Evolutionary conservation across 208 protist genomes (phyloP), one percentile per base, ranked within the genome.

Genomic region (Trypanosoma conorhini): DNA sequence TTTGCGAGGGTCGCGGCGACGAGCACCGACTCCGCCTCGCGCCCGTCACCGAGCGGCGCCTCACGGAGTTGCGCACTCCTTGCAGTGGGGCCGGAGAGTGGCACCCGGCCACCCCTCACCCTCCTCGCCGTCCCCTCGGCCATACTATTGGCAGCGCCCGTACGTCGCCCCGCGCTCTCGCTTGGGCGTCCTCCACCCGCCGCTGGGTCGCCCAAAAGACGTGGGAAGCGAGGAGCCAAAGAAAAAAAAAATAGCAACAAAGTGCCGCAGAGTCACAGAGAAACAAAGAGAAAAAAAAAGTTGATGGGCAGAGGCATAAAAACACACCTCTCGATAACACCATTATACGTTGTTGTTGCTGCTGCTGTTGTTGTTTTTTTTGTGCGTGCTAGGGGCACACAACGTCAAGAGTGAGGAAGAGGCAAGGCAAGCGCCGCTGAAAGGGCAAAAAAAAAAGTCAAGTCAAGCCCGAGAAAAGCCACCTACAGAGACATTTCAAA

Each of bases 1-100:
- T 81, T 81, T 21, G 77, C 77, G 12, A 81, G 60, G 12, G 72
- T 81, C 38, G 77, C 70, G 10, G 72, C 35, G 24, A 81, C 40
- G 0, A 81, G 30, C 5, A 66, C 71, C 31, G 55, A 19, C 67
- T 77, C 67, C 38, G 19, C 46, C n/a, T 72, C 62, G 10, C 26
- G 46, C 24, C 17, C 51, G 13, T 72, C 64, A 21, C 21, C 62
- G 4, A 64, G 28, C 5, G 15, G 31, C 42, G 13, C 52, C 46
- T 48, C 54, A 4, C 30, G 62, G 10, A 2, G 33, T 38, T 54
- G 38, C 22, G 22, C n/a, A 21, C 44, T 52, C 10, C 40, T 55
- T 9, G 17, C 7, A 22, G 5, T 61, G 17, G 40, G 51, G 22
- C 8, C 28, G 8, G 7, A 7, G 5, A 17, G 0, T 3, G 17